phyloP scores from a whole-genome alignment of 73 alveolate genomes.

The Tetrahymena malaccensis region DNA sequence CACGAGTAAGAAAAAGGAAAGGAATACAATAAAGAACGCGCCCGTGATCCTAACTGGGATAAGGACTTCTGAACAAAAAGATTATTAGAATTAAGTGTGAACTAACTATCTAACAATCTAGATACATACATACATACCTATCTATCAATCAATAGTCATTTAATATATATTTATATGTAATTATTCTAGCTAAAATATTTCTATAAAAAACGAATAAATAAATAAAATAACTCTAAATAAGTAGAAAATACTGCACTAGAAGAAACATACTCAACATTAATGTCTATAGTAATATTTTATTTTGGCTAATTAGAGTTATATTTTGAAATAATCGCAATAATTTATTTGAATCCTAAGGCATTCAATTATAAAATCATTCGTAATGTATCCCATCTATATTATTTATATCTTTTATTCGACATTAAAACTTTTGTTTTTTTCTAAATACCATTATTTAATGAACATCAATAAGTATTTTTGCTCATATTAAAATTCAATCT shows the following conservation, averaged over 20 bases:
- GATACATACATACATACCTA: neutral
- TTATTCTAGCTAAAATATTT: neutral
- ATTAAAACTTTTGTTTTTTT: too few relatives aligned
- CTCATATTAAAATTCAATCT: too few relatives aligned
- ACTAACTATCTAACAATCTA: neutral
- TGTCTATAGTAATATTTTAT: neutral
- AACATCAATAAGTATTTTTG: too few relatives aligned
- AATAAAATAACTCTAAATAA: neutral
- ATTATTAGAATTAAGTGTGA: too few relatives aligned
- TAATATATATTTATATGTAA: neutral
- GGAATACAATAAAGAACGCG: conserved; percentile 19
- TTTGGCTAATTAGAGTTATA: neutral
- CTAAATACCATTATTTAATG: too few relatives aligned
- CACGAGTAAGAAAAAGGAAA: neutral
- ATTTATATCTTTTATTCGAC: neutral
- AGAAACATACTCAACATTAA: neutral
- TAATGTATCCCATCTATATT: neutral
- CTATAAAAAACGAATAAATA: neutral
- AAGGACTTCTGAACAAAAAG: conserved; percentile 28
- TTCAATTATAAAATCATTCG: neutral
- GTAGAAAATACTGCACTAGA: neutral
- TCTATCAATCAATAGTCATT: neutral
- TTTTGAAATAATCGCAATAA: neutral
- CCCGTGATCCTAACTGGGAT: conserved; percentile 32
- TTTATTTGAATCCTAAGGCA: too few relatives aligned